These are phyloP conservation scores for Porphyra umbilicalis DNA, from an alignment of 31 red algal species.

Conservation along the genomic window DNA sequence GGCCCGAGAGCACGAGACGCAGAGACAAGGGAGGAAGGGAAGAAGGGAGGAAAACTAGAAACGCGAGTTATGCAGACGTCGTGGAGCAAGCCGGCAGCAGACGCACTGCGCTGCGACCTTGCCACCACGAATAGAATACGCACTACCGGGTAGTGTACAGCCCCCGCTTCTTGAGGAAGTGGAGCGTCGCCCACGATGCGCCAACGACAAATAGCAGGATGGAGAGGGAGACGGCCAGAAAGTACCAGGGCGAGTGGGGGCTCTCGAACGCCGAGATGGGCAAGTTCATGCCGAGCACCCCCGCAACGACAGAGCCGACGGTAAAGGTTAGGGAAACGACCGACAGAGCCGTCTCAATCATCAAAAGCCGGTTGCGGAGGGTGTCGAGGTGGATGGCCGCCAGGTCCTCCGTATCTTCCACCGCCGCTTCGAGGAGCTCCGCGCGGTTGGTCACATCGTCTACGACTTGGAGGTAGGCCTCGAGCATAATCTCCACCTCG, in stretches of 20 bases:
- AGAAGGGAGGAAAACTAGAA: background rate
- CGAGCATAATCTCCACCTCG: conserved; percentile 66
- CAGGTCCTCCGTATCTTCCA: conserved; percentile 75
- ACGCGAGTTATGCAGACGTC: no score
- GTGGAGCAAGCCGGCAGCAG: no score
- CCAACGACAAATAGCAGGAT: conserved; percentile 22
- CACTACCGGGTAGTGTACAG: conserved; percentile 50
- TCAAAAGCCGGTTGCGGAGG: conserved; percentile 51
- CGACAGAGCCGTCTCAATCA: conserved; percentile 45
- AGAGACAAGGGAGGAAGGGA: background rate
- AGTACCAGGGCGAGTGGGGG: conserved; percentile 20
- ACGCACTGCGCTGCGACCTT: no score
- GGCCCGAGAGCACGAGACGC: background rate
- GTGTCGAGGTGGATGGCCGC: conserved; percentile 72
- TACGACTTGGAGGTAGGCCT: conserved; percentile 70
- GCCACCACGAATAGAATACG: no score
- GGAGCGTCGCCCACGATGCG: conserved; percentile 20
- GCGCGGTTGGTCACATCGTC: conserved; percentile 46
- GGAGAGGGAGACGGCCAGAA: conserved; percentile 28
- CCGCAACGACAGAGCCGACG: conserved; percentile 36
- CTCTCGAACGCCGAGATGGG: conserved; percentile 11
- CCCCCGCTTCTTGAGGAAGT: conserved; percentile 30
- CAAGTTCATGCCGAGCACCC: conserved; percentile 63
- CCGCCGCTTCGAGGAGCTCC: conserved; percentile 38
- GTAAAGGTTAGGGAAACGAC: conserved; percentile 44